Evolutionary conservation across 129 eudicot genomes (phyloP), one percentile per base, ranked within the genome.

Genomic region (Chrysanthemum seticuspe): DNA sequence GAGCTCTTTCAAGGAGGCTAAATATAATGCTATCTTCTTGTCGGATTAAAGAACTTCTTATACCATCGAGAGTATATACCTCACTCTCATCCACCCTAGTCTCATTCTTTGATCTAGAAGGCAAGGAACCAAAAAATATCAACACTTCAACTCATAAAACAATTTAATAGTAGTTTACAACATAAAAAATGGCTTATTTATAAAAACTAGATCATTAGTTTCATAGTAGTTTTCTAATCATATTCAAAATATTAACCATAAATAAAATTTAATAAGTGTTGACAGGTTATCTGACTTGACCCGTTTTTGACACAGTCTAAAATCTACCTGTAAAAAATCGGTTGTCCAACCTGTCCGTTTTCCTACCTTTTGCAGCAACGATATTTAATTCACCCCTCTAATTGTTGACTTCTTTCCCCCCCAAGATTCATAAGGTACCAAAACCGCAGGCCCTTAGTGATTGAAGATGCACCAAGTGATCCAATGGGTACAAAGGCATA

Each of bases 11-110:
- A 67, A 90, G 82, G 58, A 94, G 92, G 82, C 88, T 74, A 77
- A 72, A 90, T 76, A 94, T 94, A 23, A 94, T 88, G 86, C 96
- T 94, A 80, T 94, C 98, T 76, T 94, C 98, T 83, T 84, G 97
- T 52, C 87, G 85, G 58, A 90, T 88, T 74, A 94, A 86, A 27
- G 91, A 85, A 68, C 80, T 83, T 52, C 98, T 82, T 29, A 90
- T 94, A 19, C 96, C 92, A 54, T 87, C 96, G n/a, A 94, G 85
- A 13, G 96, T 87, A 83, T 87, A 90, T 73, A 76, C 68, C 78
- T 86, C 75, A 29, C 87, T 87, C 84, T 81, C 97, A 48, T 94
- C 98, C n/a, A 94, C 64, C 82, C 98, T 83, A 10, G 59, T 57
- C 74, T 79, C 80, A 7, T 75, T 29, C 71, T 66, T 62, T 58